Base-by-base conservation (phyloP, 441 rosid species). In the Gossypium davidsonii region DNA sequence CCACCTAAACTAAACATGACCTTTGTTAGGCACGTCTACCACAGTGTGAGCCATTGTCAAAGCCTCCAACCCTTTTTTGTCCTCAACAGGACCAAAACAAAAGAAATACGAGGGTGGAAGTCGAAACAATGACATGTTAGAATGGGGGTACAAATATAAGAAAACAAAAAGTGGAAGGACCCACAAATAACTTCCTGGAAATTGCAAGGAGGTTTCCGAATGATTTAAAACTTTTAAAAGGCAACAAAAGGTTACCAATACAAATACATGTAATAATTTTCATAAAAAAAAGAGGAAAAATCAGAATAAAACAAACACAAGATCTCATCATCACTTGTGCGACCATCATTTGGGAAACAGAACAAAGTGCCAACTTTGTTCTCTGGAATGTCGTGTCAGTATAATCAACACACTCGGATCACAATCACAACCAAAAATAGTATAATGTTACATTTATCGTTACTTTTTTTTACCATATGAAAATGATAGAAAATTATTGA, bases 161-260 rank as follows among this genome's bases (percentile, higher is more conserved):
- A 9, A 46, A 9, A 46, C 3, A 4, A 37, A 56, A 55, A 6
- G 48, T 28, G 11, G 26, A 42, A 44, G 85, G 83, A 70, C 85
- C 85, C 79, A 62, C 73, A 5, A 51, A 56, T 42, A 73, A 67
- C 73, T 82, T 82, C 83, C 26, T 62, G 39, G 83, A 79, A 79
- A 79, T 46, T 77, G 76, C 81, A 49, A 12, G 68, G 79, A 77
- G 73, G 48, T 37, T 75, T 79, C 72, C 31, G 11, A 48, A 49
- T 63, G 23, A 53, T 37, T 14, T n/a, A 61, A 48, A 52, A 0
- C 5, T 28, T 26, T 4, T 4, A 31, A n/a, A 28, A 28, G 65
- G 11, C 11, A 12, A 48, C 34, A 4, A 14, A 14, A 3, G 2
- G 12, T 11, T 21, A 12, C 53, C 25, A 7, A 11, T 37, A 8